phyloP scores from a whole-genome alignment of 2,329 filamentous ascomycete species.

The Colletotrichum sansevieriae region DNA sequence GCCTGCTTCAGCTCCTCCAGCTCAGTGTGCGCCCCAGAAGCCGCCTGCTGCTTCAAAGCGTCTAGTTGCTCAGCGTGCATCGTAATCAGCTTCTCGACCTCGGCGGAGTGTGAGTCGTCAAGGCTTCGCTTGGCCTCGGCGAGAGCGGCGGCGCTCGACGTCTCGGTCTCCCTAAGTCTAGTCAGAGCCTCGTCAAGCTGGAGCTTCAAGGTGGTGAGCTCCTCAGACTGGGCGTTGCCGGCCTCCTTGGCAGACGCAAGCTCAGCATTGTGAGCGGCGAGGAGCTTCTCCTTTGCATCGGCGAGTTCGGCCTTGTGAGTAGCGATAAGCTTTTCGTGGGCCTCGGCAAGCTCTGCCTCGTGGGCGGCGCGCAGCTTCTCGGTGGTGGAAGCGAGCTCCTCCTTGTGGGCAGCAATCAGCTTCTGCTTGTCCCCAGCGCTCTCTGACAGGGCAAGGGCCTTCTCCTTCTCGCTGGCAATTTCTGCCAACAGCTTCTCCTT shows the following conservation, averaged over 20 bases:
- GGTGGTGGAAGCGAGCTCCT: slow-evolving; percentile 49
- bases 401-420: slow-evolving; percentile 49
- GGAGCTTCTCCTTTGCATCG: slow-evolving; percentile 53
- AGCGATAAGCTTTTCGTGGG: slow-evolving; percentile 56
- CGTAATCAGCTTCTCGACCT: slow-evolving; percentile 61
- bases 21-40: slow-evolving; percentile 54
- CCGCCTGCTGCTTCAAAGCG: slow-evolving; percentile 54
- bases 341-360: slow-evolving; percentile 48
- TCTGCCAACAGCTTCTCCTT: slow-evolving; percentile 53
- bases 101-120: slow-evolving; percentile 59
- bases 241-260: slow-evolving; percentile 50
- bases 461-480: slow-evolving; percentile 55
- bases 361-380: slow-evolving; percentile 50
- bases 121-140: slow-evolving; percentile 61
- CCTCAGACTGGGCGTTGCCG: slow-evolving; percentile 51
- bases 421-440: slow-evolving; percentile 55
- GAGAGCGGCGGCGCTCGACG: slow-evolving; percentile 58
- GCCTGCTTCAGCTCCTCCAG: slow-evolving; percentile 56
- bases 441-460: slow-evolving; percentile 57
- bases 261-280: slow-evolving; percentile 51
- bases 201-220: slow-evolving; percentile 52
- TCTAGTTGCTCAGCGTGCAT: slow-evolving; percentile 59
- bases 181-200: slow-evolving; percentile 50
- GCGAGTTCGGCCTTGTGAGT: slow-evolving; percentile 57
- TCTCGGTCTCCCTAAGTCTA: slow-evolving; percentile 53